phyloP scores from a whole-genome alignment of 2,329 filamentous ascomycete genomes.

The Parastagonospora avenae region DNA sequence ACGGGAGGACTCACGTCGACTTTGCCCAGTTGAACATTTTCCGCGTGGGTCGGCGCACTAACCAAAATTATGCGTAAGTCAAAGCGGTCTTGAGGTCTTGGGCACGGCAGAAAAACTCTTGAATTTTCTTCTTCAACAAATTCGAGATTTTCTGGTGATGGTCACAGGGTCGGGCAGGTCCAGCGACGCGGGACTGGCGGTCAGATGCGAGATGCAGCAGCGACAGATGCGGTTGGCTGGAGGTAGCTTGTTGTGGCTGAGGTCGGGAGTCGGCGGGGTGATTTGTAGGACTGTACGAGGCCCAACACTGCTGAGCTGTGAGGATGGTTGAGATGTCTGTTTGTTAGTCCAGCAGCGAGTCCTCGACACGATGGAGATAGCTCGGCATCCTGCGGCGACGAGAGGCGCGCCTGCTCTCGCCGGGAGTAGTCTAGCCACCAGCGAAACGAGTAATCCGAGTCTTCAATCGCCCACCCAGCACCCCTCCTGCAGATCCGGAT shows the following conservation, averaged over 20 bases:
- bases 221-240: slow-evolving; percentile 11
- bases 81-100: slow-evolving; percentile 25
- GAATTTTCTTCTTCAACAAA: slow-evolving; percentile 31
- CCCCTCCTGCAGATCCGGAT: slow-evolving; percentile 14
- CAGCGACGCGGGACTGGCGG: slow-evolving; percentile 17
- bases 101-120: slow-evolving; percentile 35
- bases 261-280: background rate
- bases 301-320: background rate
- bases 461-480: slow-evolving; percentile 7
- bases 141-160: slow-evolving; percentile 21
- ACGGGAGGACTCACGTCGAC: slow-evolving; percentile 70
- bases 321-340: background rate
- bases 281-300: background rate
- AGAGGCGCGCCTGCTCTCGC: background rate
- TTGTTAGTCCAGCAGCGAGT: background rate
- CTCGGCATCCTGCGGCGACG: slow-evolving; percentile 1
- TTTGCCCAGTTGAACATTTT: slow-evolving; percentile 93
- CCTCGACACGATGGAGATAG: slow-evolving; percentile 2
- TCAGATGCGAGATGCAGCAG: background rate
- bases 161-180: slow-evolving; percentile 27
- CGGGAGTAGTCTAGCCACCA: background rate
- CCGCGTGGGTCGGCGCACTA: slow-evolving; percentile 35
- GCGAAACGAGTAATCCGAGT: slow-evolving; percentile 11
- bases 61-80: slow-evolving; percentile 32
- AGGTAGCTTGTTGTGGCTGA: slow-evolving; percentile 4